A percentile compares a stretch with the other conserved stretches of the same genome.
Conservation (phyloP, 257 asterid genomes). For the Striga asiatica region DNA sequence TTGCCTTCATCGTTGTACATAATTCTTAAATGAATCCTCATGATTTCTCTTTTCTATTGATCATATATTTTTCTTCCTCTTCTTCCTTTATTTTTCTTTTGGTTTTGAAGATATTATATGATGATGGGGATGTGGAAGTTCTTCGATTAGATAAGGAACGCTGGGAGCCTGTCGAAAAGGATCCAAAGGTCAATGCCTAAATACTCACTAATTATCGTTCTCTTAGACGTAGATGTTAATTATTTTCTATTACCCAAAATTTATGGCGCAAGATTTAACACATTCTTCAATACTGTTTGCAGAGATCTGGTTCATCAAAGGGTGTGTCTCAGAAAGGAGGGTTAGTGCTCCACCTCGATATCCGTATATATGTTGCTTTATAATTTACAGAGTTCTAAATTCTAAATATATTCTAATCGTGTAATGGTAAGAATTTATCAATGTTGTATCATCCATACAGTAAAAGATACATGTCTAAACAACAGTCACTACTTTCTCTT, state of each 20-base stretch:
- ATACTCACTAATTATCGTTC: background rate
- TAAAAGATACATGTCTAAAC: background rate
- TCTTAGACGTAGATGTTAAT: background rate
- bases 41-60: too few species aligned
- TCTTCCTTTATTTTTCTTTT: slow-evolving; percentile 5
- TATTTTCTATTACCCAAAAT: too few species aligned
- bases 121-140: slow-evolving; percentile 53
- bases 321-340: slow-evolving; percentile 26
- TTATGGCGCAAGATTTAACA: slow-evolving; percentile 3
- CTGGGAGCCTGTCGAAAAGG: slow-evolving; percentile 33
- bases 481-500: too few species aligned
- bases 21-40: background rate
- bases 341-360: slow-evolving; percentile 41
- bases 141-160: slow-evolving; percentile 38
- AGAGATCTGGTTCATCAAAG: slow-evolving; percentile 54
- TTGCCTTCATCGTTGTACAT: background rate
- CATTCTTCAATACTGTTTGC: slow-evolving; percentile 24
- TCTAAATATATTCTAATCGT: too few species aligned
- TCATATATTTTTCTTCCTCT: too few species aligned
- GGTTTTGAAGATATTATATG: slow-evolving; percentile 29
- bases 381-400: background rate
- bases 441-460: background rate
- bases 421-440: too few species aligned
- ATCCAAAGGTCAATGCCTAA: slow-evolving; percentile 31
- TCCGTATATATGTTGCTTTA: background rate